Percentiles rank a stretch among this genome's conserved stretches.
phyloP scores from a whole-genome alignment of 352 stramenopile genomes.

The Phytophthora parvispora region DNA sequence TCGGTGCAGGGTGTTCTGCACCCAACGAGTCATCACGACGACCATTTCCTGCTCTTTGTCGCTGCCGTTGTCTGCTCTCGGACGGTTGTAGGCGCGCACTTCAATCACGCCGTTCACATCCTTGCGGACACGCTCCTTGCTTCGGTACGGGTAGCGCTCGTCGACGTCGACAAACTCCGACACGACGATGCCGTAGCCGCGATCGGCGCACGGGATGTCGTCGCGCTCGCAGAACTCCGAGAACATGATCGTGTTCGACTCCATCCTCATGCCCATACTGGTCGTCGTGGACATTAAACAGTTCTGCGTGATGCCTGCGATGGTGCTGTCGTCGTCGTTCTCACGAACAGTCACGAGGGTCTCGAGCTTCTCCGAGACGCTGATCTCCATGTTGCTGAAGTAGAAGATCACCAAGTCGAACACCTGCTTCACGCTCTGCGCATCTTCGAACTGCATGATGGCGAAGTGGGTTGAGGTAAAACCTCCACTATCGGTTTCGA shows the following conservation, averaged over 20 bases:
- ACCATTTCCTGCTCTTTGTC: conserved; percentile 22
- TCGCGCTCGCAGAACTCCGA: conserved; percentile 34
- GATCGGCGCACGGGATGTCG: conserved; percentile 20
- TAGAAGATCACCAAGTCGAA: conserved; percentile 67
- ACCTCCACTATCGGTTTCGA: conserved; percentile 49
- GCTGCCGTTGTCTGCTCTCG: neutral
- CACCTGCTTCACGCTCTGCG: conserved; percentile 47
- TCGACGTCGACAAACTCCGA: conserved; percentile 45
- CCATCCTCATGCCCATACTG: conserved; percentile 35
- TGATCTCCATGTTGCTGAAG: conserved; percentile 69
- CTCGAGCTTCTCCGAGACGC: conserved; percentile 58
- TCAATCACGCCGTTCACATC: conserved; percentile 39
- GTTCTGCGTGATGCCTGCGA: conserved; percentile 35
- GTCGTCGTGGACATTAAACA: conserved; percentile 49
- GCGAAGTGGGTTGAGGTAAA: conserved; percentile 63
- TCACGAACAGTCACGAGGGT: conserved; percentile 61
- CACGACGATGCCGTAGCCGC: conserved; percentile 31
- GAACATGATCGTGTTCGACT: conserved; percentile 56
- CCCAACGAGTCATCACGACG: conserved; percentile 44
- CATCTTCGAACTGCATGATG: conserved; percentile 55
- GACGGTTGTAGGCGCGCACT: conserved; percentile 27
- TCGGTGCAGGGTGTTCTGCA: conserved; percentile 33
- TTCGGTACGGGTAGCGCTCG: conserved; percentile 35
- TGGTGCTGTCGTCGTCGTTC: conserved; percentile 40
- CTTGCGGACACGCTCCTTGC: conserved; percentile 32